Base-by-base conservation (phyloP, 345 rosid genomes). In the Noccaea bulbosa region DNA sequence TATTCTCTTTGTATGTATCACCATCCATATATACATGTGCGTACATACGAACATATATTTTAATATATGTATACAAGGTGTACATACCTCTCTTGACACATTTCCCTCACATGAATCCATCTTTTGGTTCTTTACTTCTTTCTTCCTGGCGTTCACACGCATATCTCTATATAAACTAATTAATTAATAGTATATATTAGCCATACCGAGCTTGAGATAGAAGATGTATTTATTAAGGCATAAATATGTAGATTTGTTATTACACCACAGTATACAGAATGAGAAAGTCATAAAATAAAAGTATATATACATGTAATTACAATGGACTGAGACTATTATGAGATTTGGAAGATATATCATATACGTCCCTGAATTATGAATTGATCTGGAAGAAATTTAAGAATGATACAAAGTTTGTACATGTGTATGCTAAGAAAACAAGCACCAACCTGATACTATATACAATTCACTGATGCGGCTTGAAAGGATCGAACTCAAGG, bases 41-140 rank as follows among this genome's bases (percentile, higher is more conserved):
- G 8, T n/a, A 16, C 11, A 51, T 8, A 8, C 6, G 32, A 14
- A 14, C 14, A 55, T 47, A 20, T 54, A 7, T 16, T 50, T 50
- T 5, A 4, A 10, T 58, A 11, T 39, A 37, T 17, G 3, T 24
- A 11, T 34, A 69, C n/a, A 68, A 48, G 65, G 71, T 59, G 58
- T 57, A 64, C 67, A 62, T 70, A 5, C 34, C 73, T 57, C 24
- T 67, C 69, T 61, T 37, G n/a, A 76, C 57, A 76, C 79, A 63
- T 76, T 76, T 70, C 79, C 67, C 61, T 70, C 43, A 14, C 48
- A 70, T 76, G 62, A 70, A 63, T 70, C 71, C 48, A 76, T 70
- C 67, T 57, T 64, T 76, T 53, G 47, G 75, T 70, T 76, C 75
- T 70, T 56, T 64, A 40, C 79, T 70, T 76, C 59, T 57, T 70